A percentile compares a stretch with the other conserved stretches of the same genome.
Evolutionary conservation across 345 rosid species (phyloP).

Genomic region (Citrus glauca): DNA sequence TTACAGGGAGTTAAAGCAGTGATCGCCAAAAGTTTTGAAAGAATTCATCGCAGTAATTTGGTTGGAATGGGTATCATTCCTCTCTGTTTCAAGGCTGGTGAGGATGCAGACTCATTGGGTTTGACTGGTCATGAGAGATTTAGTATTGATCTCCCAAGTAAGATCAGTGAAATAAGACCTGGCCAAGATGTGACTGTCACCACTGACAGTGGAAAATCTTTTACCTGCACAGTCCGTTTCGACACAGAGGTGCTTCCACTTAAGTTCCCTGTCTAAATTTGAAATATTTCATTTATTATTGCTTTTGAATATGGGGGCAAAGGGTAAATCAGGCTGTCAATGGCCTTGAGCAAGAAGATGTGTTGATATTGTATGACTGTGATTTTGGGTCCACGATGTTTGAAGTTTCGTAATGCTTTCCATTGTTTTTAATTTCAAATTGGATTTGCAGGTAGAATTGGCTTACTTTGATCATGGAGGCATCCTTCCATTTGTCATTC

Average conservation of each 20-base stretch:
- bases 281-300: background rate
- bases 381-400: background rate
- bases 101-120: slow-evolving; percentile 87
- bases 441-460: slow-evolving; percentile 77
- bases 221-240: slow-evolving; percentile 87
- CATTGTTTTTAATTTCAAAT: background rate
- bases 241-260: slow-evolving; percentile 79
- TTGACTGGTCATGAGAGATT: slow-evolving; percentile 89
- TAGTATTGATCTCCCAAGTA: slow-evolving; percentile 78
- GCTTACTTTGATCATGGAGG: slow-evolving; percentile 90
- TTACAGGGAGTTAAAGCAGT: slow-evolving; percentile 95
- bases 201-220: slow-evolving; percentile 77
- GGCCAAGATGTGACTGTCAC: slow-evolving; percentile 93
- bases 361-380: background rate
- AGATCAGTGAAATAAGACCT: slow-evolving; percentile 69
- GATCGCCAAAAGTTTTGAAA: slow-evolving; percentile 95
- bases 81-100: slow-evolving; percentile 86
- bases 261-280: background rate
- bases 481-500: slow-evolving; percentile 90
- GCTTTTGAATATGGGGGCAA: background rate
- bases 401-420: background rate
- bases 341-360: background rate
- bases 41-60: slow-evolving; percentile 96
- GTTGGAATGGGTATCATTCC: slow-evolving; percentile 99
- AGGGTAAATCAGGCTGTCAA: background rate